A percentile compares a stretch with the other conserved stretches of the same genome.
Conservation (phyloP, 2,329 filamentous ascomycete genomes). For the Calonectria henricotiae region DNA sequence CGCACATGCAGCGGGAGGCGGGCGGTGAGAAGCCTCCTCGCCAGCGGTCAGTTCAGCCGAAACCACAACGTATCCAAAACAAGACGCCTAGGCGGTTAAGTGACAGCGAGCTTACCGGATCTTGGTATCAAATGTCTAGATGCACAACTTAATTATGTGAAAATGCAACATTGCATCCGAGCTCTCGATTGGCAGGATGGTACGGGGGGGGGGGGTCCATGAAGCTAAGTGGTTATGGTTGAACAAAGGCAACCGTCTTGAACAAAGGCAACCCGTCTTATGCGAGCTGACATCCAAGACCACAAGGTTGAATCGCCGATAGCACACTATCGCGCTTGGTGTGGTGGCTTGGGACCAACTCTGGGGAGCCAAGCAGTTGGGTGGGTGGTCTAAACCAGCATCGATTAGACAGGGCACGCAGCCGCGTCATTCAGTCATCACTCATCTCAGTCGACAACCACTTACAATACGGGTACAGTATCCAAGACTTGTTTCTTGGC, state of each 20-base stretch:
- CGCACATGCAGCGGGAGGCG: conserved; percentile 18
- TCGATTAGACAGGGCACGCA: not conserved
- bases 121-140: not conserved
- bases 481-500: not conserved
- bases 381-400: too few relatives aligned
- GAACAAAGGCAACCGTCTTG: not conserved
- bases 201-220: not conserved
- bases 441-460: not conserved
- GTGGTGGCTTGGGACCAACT: not conserved
- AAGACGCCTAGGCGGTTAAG: not conserved
- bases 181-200: not conserved
- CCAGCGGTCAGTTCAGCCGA: not conserved
- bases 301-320: too few relatives aligned
- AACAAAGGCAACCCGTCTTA: not conserved
- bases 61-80: not conserved
- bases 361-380: not conserved
- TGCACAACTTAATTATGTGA: not conserved
- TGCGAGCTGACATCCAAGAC: not conserved
- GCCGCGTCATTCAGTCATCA: not conserved
- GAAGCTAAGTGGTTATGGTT: not conserved
- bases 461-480: not conserved
- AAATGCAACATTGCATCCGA: not conserved
- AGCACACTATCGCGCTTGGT: not conserved
- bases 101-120: not conserved
- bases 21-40: conserved; percentile 8